These are phyloP conservation scores for Penicillium sp. DNA, from an alignment of 2,329 filamentous ascomycete genomes.

Conservation along the genomic window DNA sequence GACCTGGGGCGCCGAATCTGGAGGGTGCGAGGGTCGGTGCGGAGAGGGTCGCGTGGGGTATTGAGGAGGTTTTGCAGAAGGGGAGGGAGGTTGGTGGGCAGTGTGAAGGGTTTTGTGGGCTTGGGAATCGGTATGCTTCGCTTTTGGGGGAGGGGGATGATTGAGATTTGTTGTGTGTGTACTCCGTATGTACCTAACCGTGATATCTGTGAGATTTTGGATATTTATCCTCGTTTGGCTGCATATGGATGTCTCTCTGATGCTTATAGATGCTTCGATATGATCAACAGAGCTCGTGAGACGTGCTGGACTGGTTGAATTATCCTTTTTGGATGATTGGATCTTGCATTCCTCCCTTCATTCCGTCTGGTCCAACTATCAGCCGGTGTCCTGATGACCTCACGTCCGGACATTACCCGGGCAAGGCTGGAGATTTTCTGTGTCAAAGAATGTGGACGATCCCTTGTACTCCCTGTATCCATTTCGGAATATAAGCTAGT, in stretches of 20 bases:
- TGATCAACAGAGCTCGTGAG: neutral
- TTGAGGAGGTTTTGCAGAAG: conserved; percentile 56
- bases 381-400: neutral
- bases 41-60: conserved; percentile 67
- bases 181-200: too few relatives aligned
- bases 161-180: neutral
- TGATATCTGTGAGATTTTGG: neutral
- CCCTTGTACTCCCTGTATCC: conserved; percentile 18
- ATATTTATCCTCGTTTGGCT: neutral
- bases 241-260: neutral
- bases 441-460: conserved; percentile 22
- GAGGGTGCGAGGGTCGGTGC: conserved; percentile 69
- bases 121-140: conserved; percentile 40
- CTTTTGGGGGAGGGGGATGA: conserved; percentile 22
- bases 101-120: conserved; percentile 39
- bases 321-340: conserved; percentile 1
- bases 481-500: conserved; percentile 15
- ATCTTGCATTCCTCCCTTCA: conserved; percentile 25
- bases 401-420: neutral
- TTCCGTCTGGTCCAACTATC: conserved; percentile 15
- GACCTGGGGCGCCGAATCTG: conserved; percentile 69
- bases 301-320: neutral
- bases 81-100: conserved; percentile 25
- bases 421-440: neutral
- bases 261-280: neutral